Percentiles rank a stretch among this genome's conserved stretches.
Conservation (phyloP, 2,329 filamentous ascomycete species). For the Fusarium napiforme region DNA sequence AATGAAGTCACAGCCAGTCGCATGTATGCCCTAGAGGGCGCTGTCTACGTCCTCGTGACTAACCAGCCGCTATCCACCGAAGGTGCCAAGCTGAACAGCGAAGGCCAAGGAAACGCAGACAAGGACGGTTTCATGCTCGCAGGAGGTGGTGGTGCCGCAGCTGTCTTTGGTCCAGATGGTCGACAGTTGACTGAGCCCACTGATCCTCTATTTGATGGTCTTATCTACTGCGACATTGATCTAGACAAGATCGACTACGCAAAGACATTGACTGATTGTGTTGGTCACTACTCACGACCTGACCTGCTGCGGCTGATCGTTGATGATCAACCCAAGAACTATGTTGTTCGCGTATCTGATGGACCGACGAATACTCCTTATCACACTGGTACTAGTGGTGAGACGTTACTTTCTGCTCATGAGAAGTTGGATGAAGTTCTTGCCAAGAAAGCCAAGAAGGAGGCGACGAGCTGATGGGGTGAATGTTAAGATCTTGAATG, state of each 20-base stretch:
- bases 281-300: conserved; percentile 49
- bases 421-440: not conserved
- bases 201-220: conserved; percentile 45
- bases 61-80: conserved; percentile 56
- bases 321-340: conserved; percentile 1
- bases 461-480: rapidly evolving
- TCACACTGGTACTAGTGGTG: not conserved
- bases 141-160: conserved; percentile 34
- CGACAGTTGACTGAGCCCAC: conserved; percentile 43
- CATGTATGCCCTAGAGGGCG: conserved; percentile 65
- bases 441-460: not conserved
- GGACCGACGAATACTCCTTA: not conserved
- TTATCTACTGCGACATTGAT: conserved; percentile 53
- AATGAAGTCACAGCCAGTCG: conserved; percentile 53
- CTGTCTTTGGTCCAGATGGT: conserved; percentile 48
- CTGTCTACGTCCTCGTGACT: conserved; percentile 63
- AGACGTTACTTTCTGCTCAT: not conserved
- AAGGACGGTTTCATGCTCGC: conserved; percentile 32
- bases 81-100: conserved; percentile 45
- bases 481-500: rapidly evolving
- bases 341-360: not conserved
- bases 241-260: conserved; percentile 31
- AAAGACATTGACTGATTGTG: conserved; percentile 51
- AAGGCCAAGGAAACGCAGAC: conserved; percentile 47
- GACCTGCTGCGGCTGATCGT: conserved; percentile 50